phyloP scores from a whole-genome alignment of 2,329 filamentous ascomycete species.

The Paraphaeosphaeria sporulosa region DNA sequence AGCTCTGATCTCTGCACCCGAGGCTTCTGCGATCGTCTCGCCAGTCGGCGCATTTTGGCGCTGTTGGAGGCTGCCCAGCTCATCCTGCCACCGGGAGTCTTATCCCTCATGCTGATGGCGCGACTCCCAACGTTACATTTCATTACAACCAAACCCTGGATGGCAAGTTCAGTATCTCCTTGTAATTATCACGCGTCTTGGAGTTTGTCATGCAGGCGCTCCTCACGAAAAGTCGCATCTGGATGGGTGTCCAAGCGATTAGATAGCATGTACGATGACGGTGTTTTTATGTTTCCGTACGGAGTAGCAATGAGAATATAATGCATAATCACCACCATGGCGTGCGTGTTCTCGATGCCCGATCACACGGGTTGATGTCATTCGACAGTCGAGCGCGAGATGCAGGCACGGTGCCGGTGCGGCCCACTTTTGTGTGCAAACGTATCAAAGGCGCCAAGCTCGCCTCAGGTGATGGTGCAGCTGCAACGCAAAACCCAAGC shows the following conservation, averaged over 20 bases:
- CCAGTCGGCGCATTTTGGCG: background rate
- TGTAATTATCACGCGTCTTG: slow-evolving; percentile 30
- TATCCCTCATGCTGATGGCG: background rate
- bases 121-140: slow-evolving; percentile 11
- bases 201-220: slow-evolving; percentile 18
- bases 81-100: slow-evolving; percentile 15
- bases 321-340: slow-evolving; percentile 6
- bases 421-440: background rate
- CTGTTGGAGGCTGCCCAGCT: slow-evolving; percentile 5
- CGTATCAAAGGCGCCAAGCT: background rate
- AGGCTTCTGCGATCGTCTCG: background rate
- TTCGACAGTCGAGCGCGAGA: background rate
- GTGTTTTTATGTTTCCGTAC: background rate
- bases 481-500: slow-evolving; percentile 14
- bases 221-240: slow-evolving; percentile 14
- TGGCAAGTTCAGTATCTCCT: slow-evolving; percentile 23
- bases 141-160: slow-evolving; percentile 17
- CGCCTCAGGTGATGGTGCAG: background rate
- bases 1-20: background rate
- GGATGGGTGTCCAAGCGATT: slow-evolving; percentile 1
- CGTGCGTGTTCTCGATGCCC: background rate
- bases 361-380: background rate
- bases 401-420: background rate
- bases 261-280: slow-evolving; percentile 16
- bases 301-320: slow-evolving; percentile 10